These are phyloP conservation scores for Coffea humblotiana DNA, from an alignment of 305 asterid species.

Conservation along the genomic window DNA sequence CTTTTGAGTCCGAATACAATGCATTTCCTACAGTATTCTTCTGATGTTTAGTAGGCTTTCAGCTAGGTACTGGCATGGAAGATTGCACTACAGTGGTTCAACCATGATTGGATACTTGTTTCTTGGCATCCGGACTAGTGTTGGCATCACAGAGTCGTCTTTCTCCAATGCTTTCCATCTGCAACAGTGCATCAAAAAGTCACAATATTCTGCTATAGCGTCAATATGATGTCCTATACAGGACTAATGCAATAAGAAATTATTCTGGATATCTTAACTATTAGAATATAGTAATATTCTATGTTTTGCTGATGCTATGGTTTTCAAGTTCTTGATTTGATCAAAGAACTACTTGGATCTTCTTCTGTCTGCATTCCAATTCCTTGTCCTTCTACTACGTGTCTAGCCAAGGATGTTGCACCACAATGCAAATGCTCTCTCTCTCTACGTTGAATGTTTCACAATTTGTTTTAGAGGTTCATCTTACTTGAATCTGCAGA, in stretches of 20 bases:
- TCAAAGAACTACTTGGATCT: neutral
- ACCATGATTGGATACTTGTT: constrained; percentile 73
- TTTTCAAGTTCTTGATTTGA: neutral
- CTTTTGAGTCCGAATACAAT: neutral
- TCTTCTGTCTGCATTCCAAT: neutral
- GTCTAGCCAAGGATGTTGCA: neutral
- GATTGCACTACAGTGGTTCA: constrained; percentile 44
- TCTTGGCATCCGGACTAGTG: constrained; percentile 80
- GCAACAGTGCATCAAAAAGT: constrained; percentile 18
- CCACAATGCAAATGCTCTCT: neutral
- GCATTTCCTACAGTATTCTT: neutral
- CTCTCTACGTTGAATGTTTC: neutral
- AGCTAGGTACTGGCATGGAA: neutral
- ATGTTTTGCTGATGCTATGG: neutral
- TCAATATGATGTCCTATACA: neutral
- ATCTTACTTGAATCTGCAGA: constrained; percentile 69
- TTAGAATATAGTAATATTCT: neutral
- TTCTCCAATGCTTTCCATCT: constrained; percentile 74
- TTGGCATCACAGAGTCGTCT: constrained; percentile 65
- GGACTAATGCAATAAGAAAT: neutral
- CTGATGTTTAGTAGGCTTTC: neutral
- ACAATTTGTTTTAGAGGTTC: neutral
- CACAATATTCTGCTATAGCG: neutral
- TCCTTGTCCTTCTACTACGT: neutral
- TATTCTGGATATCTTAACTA: neutral